Evolutionary conservation across 2,329 filamentous ascomycete genomes (phyloP).

Genomic region (Drechslera avenae): DNA sequence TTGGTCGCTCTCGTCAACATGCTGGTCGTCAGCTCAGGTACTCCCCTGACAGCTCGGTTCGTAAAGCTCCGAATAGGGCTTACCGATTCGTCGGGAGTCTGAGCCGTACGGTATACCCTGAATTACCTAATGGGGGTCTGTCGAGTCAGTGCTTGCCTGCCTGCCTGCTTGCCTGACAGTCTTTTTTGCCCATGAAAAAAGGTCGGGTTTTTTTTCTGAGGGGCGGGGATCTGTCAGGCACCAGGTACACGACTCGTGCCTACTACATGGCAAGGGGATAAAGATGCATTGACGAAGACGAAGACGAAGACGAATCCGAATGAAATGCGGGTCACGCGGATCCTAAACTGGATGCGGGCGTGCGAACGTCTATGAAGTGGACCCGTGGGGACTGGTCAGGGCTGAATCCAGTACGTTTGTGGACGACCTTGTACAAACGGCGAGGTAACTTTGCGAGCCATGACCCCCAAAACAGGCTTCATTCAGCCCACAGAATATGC

Average conservation of each 20-base stretch:
- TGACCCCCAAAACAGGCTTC: neutral
- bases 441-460: neutral
- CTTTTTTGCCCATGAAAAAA: neutral
- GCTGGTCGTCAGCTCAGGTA: constrained; percentile 10
- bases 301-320: constrained; percentile 11
- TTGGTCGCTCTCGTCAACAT: constrained; percentile 6
- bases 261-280: constrained; percentile 6
- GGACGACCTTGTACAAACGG: neutral
- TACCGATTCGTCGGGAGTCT: constrained; percentile 13
- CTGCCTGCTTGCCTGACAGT: neutral
- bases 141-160: constrained; percentile 12
- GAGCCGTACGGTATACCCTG: neutral
- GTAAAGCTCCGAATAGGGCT: constrained; percentile 13
- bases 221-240: neutral
- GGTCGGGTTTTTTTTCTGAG: constrained; percentile 1
- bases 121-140: constrained; percentile 5
- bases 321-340: constrained; percentile 1
- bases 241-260: constrained; percentile 10
- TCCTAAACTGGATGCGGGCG: neutral
- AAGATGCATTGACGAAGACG: constrained; percentile 4
- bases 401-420: neutral
- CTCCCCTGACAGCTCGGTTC: constrained; percentile 17
- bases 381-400: neutral
- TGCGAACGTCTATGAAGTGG: constrained; percentile 2
- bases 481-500: neutral